A percentile compares a stretch with the other conserved stretches of the same genome.
Evolutionary conservation across 2,329 filamentous ascomycete species (phyloP).

Genomic region (Aureobasidium sp.): DNA sequence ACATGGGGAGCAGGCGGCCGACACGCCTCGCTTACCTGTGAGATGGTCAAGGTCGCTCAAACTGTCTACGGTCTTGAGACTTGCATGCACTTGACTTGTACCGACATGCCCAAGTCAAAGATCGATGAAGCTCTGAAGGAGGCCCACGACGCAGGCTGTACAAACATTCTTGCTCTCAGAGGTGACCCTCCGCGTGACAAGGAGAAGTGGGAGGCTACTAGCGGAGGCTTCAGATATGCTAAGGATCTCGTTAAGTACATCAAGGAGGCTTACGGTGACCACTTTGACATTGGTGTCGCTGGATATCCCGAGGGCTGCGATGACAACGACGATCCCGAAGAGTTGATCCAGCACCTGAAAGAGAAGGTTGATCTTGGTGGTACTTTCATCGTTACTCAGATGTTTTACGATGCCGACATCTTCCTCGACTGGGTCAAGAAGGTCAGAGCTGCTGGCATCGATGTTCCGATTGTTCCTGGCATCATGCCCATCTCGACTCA

Average conservation of each 20-base stretch:
- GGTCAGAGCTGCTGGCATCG: slow-evolving; percentile 78
- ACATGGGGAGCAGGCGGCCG: slow-evolving; percentile 96
- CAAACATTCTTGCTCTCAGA: slow-evolving; percentile 88
- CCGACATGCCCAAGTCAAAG: slow-evolving; percentile 90
- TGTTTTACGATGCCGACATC: slow-evolving; percentile 98
- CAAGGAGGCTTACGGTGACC: slow-evolving; percentile 67
- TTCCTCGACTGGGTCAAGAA: slow-evolving; percentile 87
- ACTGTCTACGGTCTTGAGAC: slow-evolving; percentile 94
- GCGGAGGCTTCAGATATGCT: slow-evolving; percentile 84
- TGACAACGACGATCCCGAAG: slow-evolving; percentile 80
- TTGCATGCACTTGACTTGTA: slow-evolving; percentile 98
- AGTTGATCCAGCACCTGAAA: slow-evolving; percentile 84
- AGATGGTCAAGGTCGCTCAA: slow-evolving; percentile 96
- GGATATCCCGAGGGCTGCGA: slow-evolving; percentile 95
- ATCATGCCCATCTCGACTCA: slow-evolving; percentile 96
- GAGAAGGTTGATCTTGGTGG: slow-evolving; percentile 94
- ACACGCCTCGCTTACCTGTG: slow-evolving; percentile 84
- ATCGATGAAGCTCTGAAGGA: slow-evolving; percentile 81
- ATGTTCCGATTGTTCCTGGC: slow-evolving; percentile 72
- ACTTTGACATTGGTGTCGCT: slow-evolving; percentile 96
- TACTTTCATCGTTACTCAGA: slow-evolving; percentile 93
- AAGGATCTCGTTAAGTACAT: slow-evolving; percentile 85
- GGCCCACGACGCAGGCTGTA: slow-evolving; percentile 92
- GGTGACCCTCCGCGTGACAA: slow-evolving; percentile 91
- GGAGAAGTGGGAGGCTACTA: slow-evolving; percentile 84